phyloP scores from a whole-genome alignment of 768 basidiomycete species.

The Melanogaster broomeanus region DNA sequence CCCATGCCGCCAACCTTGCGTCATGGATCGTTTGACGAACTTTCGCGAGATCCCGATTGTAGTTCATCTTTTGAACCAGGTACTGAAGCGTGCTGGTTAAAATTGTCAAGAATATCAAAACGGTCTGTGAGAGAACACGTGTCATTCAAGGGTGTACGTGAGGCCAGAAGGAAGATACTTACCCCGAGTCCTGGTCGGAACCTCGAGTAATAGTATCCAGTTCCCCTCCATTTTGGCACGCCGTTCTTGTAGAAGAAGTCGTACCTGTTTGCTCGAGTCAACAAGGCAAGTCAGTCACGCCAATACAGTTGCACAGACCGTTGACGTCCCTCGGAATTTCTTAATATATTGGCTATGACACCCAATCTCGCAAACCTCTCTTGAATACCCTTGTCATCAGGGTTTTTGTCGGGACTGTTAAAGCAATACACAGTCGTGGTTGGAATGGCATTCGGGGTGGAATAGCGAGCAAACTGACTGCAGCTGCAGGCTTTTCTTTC shows the following conservation, averaged over 20 bases:
- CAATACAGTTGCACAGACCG: constrained; percentile 48
- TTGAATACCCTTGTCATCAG: constrained; percentile 74
- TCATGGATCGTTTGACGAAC: constrained; percentile 61
- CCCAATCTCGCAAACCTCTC: constrained; percentile 93
- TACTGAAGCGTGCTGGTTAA: constrained; percentile 84
- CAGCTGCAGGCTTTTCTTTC: constrained; percentile 85
- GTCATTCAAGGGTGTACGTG: neutral
- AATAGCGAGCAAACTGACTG: constrained; percentile 61
- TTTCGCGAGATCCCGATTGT: constrained; percentile 67
- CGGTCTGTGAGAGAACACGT: constrained; percentile 49
- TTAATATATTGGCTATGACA: constrained; percentile 79
- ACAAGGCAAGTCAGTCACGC: neutral
- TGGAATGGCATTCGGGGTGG: neutral
- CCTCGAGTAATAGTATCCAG: constrained; percentile 94
- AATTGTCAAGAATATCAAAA: constrained; percentile 72
- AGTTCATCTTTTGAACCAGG: constrained; percentile 75
- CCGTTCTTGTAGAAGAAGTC: constrained; percentile 98
- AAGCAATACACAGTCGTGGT: constrained; percentile 1
- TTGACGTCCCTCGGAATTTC: constrained; percentile 72
- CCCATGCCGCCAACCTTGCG: constrained; percentile 82
- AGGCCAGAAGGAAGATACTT: constrained; percentile 22
- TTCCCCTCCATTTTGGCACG: constrained; percentile 95
- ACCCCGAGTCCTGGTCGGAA: constrained; percentile 92
- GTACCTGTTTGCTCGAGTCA: constrained; percentile 50
- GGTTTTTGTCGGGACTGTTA: constrained; percentile 93